Percentiles rank a stretch among this genome's conserved stretches.
phyloP scores from a whole-genome alignment of 495 filamentous ascomycete species.

The Lasiosphaeriaceae sp. region DNA sequence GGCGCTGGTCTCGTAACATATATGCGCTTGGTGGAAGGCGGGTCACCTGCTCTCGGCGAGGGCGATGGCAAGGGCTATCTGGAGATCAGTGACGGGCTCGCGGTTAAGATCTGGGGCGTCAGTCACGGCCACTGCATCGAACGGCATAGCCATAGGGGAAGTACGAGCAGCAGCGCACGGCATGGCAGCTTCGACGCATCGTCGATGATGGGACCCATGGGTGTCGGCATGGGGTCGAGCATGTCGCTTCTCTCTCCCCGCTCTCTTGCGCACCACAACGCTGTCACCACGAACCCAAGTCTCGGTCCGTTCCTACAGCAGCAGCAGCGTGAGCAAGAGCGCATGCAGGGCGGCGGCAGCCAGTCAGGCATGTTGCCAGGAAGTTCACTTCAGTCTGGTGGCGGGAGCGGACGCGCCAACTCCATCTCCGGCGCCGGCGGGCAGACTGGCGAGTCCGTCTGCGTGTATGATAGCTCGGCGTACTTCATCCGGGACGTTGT shows the following conservation, averaged over 20 bases:
- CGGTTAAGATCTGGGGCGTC: constrained; percentile 72
- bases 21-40: constrained; percentile 81
- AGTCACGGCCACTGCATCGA: constrained; percentile 87
- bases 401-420: constrained; percentile 15
- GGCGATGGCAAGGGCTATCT: constrained; percentile 76
- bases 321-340: constrained; percentile 14
- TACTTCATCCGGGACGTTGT: constrained; percentile 79
- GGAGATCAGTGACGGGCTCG: constrained; percentile 75
- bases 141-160: constrained; percentile 59
- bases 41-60: constrained; percentile 72
- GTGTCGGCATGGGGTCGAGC: constrained; percentile 8
- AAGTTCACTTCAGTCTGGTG: background rate
- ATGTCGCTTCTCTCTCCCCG: constrained; percentile 15
- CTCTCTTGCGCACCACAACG: constrained; percentile 18
- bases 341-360: constrained; percentile 12
- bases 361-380: background rate
- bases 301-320: constrained; percentile 20
- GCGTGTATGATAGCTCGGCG: constrained; percentile 77
- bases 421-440: constrained; percentile 18
- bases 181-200: constrained; percentile 36
- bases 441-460: constrained; percentile 40
- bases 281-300: constrained; percentile 9
- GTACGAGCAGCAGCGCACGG: constrained; percentile 33
- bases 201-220: constrained; percentile 8
- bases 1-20: constrained; percentile 91